Base-by-base conservation (phyloP, 23 red algal species). In the Gracilariopsis chorda region DNA sequence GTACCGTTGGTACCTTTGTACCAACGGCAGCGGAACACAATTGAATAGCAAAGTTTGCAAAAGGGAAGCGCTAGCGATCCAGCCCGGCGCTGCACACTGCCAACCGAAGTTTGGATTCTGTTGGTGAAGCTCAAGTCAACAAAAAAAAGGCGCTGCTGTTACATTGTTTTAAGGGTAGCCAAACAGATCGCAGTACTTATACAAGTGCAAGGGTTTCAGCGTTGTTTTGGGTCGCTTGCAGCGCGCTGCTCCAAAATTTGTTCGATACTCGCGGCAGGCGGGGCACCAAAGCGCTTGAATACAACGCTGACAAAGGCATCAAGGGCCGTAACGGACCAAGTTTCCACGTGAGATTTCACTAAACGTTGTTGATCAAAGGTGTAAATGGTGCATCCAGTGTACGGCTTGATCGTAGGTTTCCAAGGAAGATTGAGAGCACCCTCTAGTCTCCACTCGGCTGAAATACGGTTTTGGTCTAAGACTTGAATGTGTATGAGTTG, bases 221-320 rank as follows among this genome's bases (percentile, higher is more conserved):
- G n/a, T n/a, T n/a, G n/a, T n/a, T n/a, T n/a, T n/a, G n/a, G n/a
- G n/a, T n/a, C 49, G 13, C 49, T 53, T 53, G 49, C 49, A 30
- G 33, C 35, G 12, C 44, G 33, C 32, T 27, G 32, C 20, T 42
- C 3, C 3, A 12, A 5, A 3, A 84, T 37, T 33, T 63, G 35
- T 24, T 84, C 57, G 8, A 84, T 68, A 46, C 28, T 47, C 20
- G 24, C 35, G 11, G 83, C 83, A 20, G 62, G 61, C 9, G 83
- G 65, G 6, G 62, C 46, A 4, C 83, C 83, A 36, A 88, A 88
- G 65, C 67, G 17, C 32, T 72, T 72, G 34, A 36, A 88, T 0
- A 93, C 5, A 28, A 84, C 80, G 13, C 42, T 70, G 16, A 93
- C 32, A 44, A 94, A 94, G 16, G 91, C 91, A 59, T 94, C 91